phyloP scores from a whole-genome alignment of 805 yeast species.

The Metschnikowia picachoensis region DNA sequence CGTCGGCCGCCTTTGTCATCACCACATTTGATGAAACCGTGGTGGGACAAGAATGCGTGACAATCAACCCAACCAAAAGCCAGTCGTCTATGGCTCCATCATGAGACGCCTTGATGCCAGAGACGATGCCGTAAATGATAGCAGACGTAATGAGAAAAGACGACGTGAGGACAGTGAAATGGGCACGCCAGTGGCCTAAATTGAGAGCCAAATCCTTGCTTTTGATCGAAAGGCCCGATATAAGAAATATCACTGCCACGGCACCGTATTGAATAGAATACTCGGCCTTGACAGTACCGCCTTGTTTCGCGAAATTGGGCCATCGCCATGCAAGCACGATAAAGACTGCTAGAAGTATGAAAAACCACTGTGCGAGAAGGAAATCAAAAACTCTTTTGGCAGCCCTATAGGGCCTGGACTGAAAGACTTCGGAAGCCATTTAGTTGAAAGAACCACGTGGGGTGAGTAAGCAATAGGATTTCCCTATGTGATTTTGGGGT shows the following conservation, averaged over 20 bases:
- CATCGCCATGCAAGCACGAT: constrained; percentile 72
- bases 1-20: constrained; percentile 84
- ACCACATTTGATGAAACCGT: constrained; percentile 90
- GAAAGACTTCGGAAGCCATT: not conserved
- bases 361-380: constrained; percentile 64
- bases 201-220: constrained; percentile 59
- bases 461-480: not conserved
- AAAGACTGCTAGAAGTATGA: constrained; percentile 64
- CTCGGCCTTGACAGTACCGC: constrained; percentile 71
- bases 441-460: not conserved
- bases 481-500: too few relatives aligned
- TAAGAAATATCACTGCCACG: constrained; percentile 78
- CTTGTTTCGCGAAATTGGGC: constrained; percentile 81
- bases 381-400: constrained; percentile 21
- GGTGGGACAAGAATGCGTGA: constrained; percentile 86
- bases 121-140: constrained; percentile 67
- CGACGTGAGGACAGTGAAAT: constrained; percentile 59
- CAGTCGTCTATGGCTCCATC: constrained; percentile 63
- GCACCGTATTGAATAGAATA: constrained; percentile 82
- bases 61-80: constrained; percentile 76
- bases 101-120: constrained; percentile 57
- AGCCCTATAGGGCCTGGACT: constrained; percentile 2
- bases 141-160: constrained; percentile 71
- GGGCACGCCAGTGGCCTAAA: constrained; percentile 78
- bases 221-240: constrained; percentile 76